These are phyloP conservation scores for Polychaeton citri DNA, from an alignment of 2,329 filamentous ascomycete species.

Conservation along the genomic window DNA sequence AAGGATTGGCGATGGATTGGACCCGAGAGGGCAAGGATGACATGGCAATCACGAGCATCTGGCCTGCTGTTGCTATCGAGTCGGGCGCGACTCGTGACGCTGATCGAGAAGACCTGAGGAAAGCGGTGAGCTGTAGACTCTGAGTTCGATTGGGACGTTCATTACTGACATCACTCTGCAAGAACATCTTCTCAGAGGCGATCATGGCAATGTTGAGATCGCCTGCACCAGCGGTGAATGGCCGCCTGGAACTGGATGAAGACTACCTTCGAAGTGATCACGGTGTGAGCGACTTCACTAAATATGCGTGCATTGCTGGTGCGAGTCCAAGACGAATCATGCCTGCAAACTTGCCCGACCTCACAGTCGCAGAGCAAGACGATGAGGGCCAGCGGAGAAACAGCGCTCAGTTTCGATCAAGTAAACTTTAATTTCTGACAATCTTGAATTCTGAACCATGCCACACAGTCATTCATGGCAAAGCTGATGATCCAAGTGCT, in stretches of 20 bases:
- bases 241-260: constrained; percentile 61
- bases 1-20: constrained; percentile 74
- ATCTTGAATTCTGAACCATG: not conserved
- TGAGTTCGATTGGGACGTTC: too few relatives aligned
- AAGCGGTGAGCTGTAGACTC: too few relatives aligned
- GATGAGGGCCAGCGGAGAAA: constrained; percentile 64
- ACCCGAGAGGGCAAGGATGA: constrained; percentile 47
- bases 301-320: constrained; percentile 57
- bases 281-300: constrained; percentile 56
- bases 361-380: constrained; percentile 63
- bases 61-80: constrained; percentile 61
- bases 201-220: constrained; percentile 57
- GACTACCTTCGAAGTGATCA: constrained; percentile 58
- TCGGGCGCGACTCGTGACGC: too few relatives aligned
- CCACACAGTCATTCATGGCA: too few relatives aligned
- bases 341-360: constrained; percentile 54
- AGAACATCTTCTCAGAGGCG: constrained; percentile 67
- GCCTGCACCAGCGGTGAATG: constrained; percentile 51
- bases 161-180: too few relatives aligned
- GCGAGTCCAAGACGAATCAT: constrained; percentile 59
- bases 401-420: constrained; percentile 34
- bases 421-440: constrained; percentile 9
- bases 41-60: constrained; percentile 71
- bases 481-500: too few relatives aligned
- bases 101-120: too few relatives aligned